Evolutionary conservation across 495 filamentous ascomycete genomes (phyloP).

Genomic region (Aspergillus steynii): DNA sequence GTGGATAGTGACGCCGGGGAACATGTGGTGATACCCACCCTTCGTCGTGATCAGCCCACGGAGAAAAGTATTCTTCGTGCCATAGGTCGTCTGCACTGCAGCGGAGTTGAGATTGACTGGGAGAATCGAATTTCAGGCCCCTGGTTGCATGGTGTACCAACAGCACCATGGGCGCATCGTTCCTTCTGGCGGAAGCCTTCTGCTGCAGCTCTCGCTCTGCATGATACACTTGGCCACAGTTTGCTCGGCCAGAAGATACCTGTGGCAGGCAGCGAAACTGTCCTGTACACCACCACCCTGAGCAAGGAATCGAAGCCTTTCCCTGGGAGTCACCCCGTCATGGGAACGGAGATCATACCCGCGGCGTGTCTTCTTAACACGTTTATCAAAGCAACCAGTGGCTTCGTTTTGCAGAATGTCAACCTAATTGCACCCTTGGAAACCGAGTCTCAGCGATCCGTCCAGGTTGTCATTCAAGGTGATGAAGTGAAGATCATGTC

Average conservation of each 20-base stretch:
- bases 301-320: constrained; percentile 35
- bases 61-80: constrained; percentile 13
- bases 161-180: constrained; percentile 48
- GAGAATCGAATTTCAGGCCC: constrained; percentile 34
- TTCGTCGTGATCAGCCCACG: constrained; percentile 7
- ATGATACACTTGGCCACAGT: constrained; percentile 33
- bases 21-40: constrained; percentile 32
- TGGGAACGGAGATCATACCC: constrained; percentile 44
- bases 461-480: constrained; percentile 33
- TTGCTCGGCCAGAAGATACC: constrained; percentile 30
- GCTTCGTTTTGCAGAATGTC: constrained; percentile 18
- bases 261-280: constrained; percentile 27
- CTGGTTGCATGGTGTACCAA: constrained; percentile 37
- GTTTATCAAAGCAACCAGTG: constrained; percentile 28
- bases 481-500: constrained; percentile 31
- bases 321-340: constrained; percentile 32
- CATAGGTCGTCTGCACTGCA: constrained; percentile 39
- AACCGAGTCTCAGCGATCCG: constrained; percentile 29
- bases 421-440: constrained; percentile 33
- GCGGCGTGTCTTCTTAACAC: constrained; percentile 43
- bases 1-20: constrained; percentile 27
- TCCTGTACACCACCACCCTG: constrained; percentile 28
- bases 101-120: constrained; percentile 47
- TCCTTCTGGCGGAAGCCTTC: constrained; percentile 52
- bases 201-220: constrained; percentile 5